phyloP scores from a whole-genome alignment of 2,329 filamentous ascomycete species.

The Fonsecaea erecta region DNA sequence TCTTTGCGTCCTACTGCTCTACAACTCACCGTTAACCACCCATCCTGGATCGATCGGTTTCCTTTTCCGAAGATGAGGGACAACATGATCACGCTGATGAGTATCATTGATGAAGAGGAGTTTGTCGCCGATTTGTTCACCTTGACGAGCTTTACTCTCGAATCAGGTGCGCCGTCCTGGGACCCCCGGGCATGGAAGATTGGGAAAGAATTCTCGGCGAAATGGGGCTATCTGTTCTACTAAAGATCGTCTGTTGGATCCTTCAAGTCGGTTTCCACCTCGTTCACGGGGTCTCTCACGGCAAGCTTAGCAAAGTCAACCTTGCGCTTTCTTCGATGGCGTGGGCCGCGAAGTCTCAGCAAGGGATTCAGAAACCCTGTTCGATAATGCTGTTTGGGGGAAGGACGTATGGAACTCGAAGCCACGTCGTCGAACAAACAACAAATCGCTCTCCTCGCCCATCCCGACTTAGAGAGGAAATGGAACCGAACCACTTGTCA shows the following conservation, averaged over 20 bases:
- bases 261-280: constrained; percentile 24
- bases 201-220: constrained; percentile 75
- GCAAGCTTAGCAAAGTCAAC: constrained; percentile 21
- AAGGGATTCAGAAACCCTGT: background rate
- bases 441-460: background rate
- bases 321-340: constrained; percentile 21
- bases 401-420: background rate
- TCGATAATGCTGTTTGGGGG: background rate
- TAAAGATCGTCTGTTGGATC: background rate
- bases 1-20: constrained; percentile 17
- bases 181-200: constrained; percentile 45
- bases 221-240: constrained; percentile 84
- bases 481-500: constrained; percentile 15
- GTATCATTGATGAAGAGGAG: constrained; percentile 45
- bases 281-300: constrained; percentile 30
- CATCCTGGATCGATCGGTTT: constrained; percentile 48
- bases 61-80: constrained; percentile 49
- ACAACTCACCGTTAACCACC: constrained; percentile 18
- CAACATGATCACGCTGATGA: constrained; percentile 41
- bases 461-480: constrained; percentile 20
- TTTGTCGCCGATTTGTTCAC: constrained; percentile 44
- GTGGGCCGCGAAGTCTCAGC: constrained; percentile 19
- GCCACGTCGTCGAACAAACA: background rate
- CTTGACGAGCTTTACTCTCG: constrained; percentile 43
- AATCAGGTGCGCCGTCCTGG: constrained; percentile 41